Evolutionary conservation across 2,329 filamentous ascomycete genomes (phyloP), one percentile per base, ranked within the genome.

Genomic region (Exserohilum rostratum): DNA sequence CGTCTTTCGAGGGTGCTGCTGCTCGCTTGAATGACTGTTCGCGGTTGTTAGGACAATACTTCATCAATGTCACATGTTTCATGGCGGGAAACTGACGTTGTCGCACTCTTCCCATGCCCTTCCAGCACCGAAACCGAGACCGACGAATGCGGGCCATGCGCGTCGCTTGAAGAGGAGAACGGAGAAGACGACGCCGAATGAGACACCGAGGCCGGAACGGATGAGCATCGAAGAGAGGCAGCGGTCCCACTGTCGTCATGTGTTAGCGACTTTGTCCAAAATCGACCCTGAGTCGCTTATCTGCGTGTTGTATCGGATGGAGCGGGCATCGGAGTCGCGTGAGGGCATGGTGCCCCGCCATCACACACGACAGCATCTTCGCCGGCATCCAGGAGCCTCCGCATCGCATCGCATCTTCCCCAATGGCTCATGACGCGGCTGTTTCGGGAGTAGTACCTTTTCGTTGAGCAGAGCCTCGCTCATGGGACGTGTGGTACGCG

Each of bases 31-130:
- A 82, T 53, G 80, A 82, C 80, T 82, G 53, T 51, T 44, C 11
- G 3, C 2, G 1, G 22, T n/a, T 58, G 35, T 63, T 54, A 62
- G 50, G 13, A 49, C 18, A 18, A 29, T n/a, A 34, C 30, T 34
- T 33, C 3, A 33, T 18, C 12, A 17, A 27, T 30, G 31, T 34
- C 6, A 10, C 33, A 5, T 9, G 15, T 25, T 30, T 12, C 20
- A 5, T 35, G 13, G 43, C 17, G 20, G 31, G 18, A 43, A 35
- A 77, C 78, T 67, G 66, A 82, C 80, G 69, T 84, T 90, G 82
- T 99, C 96, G 80, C 95, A 97, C 83, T 99, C 95, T 79, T 99
- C 95, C 83, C 96, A 99, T 54, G 95, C 95, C 72, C 96, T 87
- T 70, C 95, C 95, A 62, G 93, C 93, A 76, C 96, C 95, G 77